phyloP scores from a whole-genome alignment of 1,284 basidiomycete genomes.

The Mrakiaceae sp. region DNA sequence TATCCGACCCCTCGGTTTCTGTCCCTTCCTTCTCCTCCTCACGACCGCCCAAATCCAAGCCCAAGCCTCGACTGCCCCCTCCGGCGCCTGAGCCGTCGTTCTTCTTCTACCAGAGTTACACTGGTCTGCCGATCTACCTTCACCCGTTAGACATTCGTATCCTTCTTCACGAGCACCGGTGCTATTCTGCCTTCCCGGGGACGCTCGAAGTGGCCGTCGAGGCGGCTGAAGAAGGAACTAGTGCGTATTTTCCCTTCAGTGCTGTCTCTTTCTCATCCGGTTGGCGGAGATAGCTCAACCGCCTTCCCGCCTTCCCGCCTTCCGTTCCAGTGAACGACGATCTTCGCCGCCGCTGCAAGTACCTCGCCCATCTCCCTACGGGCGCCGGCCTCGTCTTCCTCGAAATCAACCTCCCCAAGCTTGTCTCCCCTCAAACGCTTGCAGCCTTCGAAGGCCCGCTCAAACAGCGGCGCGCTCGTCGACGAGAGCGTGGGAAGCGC shows the following conservation, averaged over 20 bases:
- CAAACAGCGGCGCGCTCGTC: slow-evolving; percentile 57
- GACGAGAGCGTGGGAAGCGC: slow-evolving; percentile 63
- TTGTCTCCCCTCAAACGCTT: slow-evolving; percentile 60
- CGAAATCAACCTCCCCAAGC: slow-evolving; percentile 67
- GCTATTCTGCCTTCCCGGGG: slow-evolving; percentile 75
- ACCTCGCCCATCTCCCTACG: slow-evolving; percentile 82
- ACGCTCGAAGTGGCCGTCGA: slow-evolving; percentile 67
- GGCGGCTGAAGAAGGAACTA: slow-evolving; percentile 48
- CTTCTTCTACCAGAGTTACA: slow-evolving; percentile 90
- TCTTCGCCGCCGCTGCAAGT: slow-evolving; percentile 85
- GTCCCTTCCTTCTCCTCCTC: slow-evolving; percentile 19
- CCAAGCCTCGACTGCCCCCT: slow-evolving; percentile 22
- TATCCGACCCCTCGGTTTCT: too few species aligned
- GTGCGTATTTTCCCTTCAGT: slow-evolving; percentile 12
- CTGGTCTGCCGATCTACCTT: slow-evolving; percentile 82
- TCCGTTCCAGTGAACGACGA: slow-evolving; percentile 69
- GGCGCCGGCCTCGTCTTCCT: slow-evolving; percentile 89
- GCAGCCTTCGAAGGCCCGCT: slow-evolving; percentile 69
- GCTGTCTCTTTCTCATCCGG: background rate
- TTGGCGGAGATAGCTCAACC: slow-evolving; percentile 31
- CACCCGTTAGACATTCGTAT: slow-evolving; percentile 94
- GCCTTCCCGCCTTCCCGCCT: slow-evolving; percentile 26
- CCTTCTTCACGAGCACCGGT: slow-evolving; percentile 69
- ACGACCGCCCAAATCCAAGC: background rate
- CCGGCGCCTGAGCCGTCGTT: slow-evolving; percentile 41